Conservation (phyloP, 257 asterid genomes). For the Scutellaria galericulata region DNA sequence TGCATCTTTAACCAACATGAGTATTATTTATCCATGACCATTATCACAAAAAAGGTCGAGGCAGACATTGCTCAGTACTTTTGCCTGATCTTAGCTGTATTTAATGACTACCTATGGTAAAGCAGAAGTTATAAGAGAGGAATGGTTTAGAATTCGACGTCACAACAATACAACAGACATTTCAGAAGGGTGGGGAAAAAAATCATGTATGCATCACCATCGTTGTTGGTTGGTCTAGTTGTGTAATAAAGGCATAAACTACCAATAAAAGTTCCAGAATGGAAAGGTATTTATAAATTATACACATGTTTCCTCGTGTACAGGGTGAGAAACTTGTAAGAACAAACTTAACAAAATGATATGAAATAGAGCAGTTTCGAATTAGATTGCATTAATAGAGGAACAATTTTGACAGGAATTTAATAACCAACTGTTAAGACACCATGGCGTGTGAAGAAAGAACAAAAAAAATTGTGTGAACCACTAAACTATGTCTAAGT, state of each 20-base stretch:
- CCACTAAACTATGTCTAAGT: not conserved
- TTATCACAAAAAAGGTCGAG: not conserved
- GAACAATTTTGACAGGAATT: not conserved
- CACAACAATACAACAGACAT: not conserved
- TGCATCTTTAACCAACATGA: not conserved
- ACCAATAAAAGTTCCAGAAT: no score
- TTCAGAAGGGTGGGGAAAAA: not conserved
- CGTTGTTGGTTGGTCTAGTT: slow-evolving; percentile 1
- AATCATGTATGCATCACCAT: not conserved
- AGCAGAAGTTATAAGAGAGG: not conserved
- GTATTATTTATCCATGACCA: not conserved
- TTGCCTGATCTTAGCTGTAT: not conserved
- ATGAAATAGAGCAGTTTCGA: not conserved
- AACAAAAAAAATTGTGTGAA: not conserved
- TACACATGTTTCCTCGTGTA: not conserved
- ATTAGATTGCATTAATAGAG: not conserved
- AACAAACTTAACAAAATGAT: slow-evolving; percentile 1
- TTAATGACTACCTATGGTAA: not conserved
- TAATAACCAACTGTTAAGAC: not conserved
- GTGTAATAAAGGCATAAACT: not conserved
- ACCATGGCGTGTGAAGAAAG: not conserved
- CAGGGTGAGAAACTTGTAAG: slow-evolving; percentile 9
- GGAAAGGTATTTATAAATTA: no score
- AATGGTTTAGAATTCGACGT: not conserved
- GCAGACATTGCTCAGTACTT: not conserved